Base-by-base conservation (phyloP, 2,329 filamentous ascomycete species). In the Colletotrichum liriopes region DNA sequence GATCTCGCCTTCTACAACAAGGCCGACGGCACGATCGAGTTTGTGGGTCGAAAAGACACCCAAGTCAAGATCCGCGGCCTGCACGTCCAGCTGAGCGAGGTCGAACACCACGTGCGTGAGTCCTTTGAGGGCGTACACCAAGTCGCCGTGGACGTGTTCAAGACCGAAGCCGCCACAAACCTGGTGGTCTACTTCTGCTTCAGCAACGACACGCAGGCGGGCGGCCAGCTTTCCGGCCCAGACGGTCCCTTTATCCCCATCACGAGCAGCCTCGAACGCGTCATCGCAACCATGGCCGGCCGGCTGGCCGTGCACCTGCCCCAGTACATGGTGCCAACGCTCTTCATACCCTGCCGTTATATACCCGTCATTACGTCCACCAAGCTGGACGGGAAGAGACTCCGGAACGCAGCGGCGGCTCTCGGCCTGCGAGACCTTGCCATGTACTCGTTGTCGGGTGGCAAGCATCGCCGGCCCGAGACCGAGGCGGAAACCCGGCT, bases 321-420 rank as follows among this genome's bases (percentile, higher is more conserved):
- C 1, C 62, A 56, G 16, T 47, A 52, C 1, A 69, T 67, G 18
- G 75, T 79, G 6, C 62, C 75, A 1, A 63, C 63, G 18, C 74
- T 77, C 47, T 58, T 75, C 12, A 58, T 74, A 5, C 59, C 77
- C 35, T 47, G 8, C 29, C 20, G 77, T 6, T 43, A 76, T n/a
- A 52, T 78, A 3, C 76, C 76, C 2, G 59, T 73, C 20, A 74
- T 70, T 2, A 11, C 66, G 0, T 72, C 74, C 1, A 76, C 69
- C 26, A 78, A 78, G 56, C 35, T 63, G 5, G 65, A 77, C 51
- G 60, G 74, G 0, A 72, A 71, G 45, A 32, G 26, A 4, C 52
- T 77, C 1, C 71, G 66, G 1, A 52, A 20, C 26, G 35, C 23
- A n/a, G 52, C 59, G 69, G 20, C 67, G 75, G 39, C 67, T 54